phyloP scores from a whole-genome alignment of 2,329 filamentous ascomycete species.

The Lizonia empirigonia region DNA sequence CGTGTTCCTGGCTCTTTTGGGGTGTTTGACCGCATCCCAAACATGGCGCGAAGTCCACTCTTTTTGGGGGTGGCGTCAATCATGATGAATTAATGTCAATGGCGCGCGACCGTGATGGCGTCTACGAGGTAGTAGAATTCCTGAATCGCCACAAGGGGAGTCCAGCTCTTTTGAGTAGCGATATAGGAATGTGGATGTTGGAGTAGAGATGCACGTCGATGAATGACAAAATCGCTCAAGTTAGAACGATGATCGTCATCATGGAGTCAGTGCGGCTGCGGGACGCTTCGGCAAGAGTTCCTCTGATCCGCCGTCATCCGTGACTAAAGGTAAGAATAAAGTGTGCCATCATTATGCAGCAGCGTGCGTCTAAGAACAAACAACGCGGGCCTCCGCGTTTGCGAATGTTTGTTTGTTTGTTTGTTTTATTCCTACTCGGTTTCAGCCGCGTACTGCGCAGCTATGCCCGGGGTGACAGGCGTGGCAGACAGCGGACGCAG shows the following conservation, averaged over 20 bases:
- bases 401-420: not conserved
- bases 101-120: not conserved
- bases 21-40: conserved; percentile 24
- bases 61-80: conserved; percentile 27
- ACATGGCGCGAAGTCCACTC: conserved; percentile 29
- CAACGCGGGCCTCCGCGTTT: not conserved
- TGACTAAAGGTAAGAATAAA: not conserved
- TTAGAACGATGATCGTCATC: conserved; percentile 15
- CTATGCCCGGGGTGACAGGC: too few species aligned
- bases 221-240: conserved; percentile 12
- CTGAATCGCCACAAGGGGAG: not conserved
- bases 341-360: not conserved
- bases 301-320: conserved; percentile 12
- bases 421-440: too few species aligned
- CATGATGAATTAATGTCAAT: conserved; percentile 19
- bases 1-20: conserved; percentile 24
- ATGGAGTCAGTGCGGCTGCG: conserved; percentile 14
- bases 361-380: not conserved
- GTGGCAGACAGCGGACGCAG: too few species aligned
- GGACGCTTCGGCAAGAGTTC: conserved; percentile 8
- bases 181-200: not conserved
- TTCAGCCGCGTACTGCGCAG: too few species aligned
- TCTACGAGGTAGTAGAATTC: not conserved
- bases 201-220: conserved; percentile 2
- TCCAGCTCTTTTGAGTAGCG: not conserved